phyloP scores from a whole-genome alignment of 495 filamentous ascomycete species.

The Pyronema omphalodes region DNA sequence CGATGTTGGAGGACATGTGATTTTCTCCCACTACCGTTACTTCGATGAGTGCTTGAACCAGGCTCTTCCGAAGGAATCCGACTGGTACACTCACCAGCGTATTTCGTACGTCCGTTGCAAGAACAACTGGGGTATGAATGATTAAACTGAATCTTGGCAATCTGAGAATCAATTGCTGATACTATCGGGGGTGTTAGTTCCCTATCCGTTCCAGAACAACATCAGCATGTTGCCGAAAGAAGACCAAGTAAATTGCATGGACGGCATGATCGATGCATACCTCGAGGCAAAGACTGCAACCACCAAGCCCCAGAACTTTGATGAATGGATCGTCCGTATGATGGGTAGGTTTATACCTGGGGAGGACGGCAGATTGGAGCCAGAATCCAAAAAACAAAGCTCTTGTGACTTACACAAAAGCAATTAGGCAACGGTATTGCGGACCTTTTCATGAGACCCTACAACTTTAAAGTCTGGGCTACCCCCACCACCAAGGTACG shows the following conservation, averaged over 20 bases:
- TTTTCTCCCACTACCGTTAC: slow-evolving; percentile 99
- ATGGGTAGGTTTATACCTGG: slow-evolving; percentile 39
- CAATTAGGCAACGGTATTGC: slow-evolving; percentile 45
- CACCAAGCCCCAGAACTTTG: slow-evolving; percentile 87
- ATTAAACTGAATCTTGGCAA: neutral
- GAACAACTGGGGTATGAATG: slow-evolving; percentile 45
- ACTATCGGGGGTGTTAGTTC: slow-evolving; percentile 33
- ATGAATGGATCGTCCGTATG: slow-evolving; percentile 93
- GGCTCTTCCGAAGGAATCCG: slow-evolving; percentile 76
- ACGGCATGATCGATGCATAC: slow-evolving; percentile 92
- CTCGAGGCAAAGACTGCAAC: slow-evolving; percentile 66
- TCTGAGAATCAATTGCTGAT: neutral
- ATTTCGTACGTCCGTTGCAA: slow-evolving; percentile 98
- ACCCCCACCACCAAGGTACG: slow-evolving; percentile 91
- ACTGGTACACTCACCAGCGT: slow-evolving; percentile 96
- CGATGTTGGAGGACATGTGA: slow-evolving; percentile 98
- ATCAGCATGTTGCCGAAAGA: slow-evolving; percentile 96
- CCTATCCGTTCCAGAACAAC: slow-evolving; percentile 99
- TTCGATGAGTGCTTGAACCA: slow-evolving; percentile 98
- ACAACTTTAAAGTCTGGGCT: slow-evolving; percentile 99
- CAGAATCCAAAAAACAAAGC: neutral
- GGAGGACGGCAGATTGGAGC: no score
- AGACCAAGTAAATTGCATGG: slow-evolving; percentile 86
- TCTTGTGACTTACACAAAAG: neutral
- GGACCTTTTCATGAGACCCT: slow-evolving; percentile 95